Evolutionary conservation across 495 filamentous ascomycete species (phyloP).

Genomic region (Talaromyces stipitatus): DNA sequence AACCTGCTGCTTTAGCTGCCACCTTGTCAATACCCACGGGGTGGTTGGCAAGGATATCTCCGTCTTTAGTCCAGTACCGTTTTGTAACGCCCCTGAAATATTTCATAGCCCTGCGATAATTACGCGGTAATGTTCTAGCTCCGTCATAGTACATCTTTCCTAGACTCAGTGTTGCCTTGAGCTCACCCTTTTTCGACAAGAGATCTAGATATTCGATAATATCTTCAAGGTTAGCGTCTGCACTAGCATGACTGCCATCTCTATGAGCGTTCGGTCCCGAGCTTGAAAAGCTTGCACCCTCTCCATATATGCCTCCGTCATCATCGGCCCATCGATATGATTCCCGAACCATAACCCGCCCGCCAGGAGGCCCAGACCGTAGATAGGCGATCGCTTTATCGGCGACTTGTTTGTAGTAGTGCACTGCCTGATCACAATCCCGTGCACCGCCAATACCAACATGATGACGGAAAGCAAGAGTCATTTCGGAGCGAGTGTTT

Average conservation of each 20-base stretch:
- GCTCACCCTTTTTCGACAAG: conserved; percentile 87
- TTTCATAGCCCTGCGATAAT: conserved; percentile 64
- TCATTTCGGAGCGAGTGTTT: conserved; percentile 87
- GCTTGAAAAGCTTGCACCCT: conserved; percentile 86
- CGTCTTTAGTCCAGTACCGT: conserved; percentile 81
- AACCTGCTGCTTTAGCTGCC: conserved; percentile 84
- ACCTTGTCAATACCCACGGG: conserved; percentile 63
- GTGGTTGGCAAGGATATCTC: conserved; percentile 46
- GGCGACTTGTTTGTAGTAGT: conserved; percentile 87
- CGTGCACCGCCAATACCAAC: conserved; percentile 77
- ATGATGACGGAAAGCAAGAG: conserved; percentile 78
- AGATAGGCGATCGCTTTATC: conserved; percentile 87
- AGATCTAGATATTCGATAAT: conserved; percentile 91
- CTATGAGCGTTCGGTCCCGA: conserved; percentile 78
- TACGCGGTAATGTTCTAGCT: conserved; percentile 61
- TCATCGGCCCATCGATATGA: conserved; percentile 78
- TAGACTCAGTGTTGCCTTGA: conserved; percentile 84
- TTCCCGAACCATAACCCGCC: conserved; percentile 64
- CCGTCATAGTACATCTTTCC: conserved; percentile 90
- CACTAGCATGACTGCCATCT: conserved; percentile 59
- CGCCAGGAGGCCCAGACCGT: conserved; percentile 85
- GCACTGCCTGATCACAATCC: conserved; percentile 76
- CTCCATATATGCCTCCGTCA: conserved; percentile 85
- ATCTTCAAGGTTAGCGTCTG: conserved; percentile 80
- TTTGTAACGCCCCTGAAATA: conserved; percentile 79